A percentile compares a stretch with the other conserved stretches of the same genome.
These are phyloP conservation scores for Eremomyces bilateralis DNA, from an alignment of 495 filamentous ascomycete genomes.

Conservation along the genomic window DNA sequence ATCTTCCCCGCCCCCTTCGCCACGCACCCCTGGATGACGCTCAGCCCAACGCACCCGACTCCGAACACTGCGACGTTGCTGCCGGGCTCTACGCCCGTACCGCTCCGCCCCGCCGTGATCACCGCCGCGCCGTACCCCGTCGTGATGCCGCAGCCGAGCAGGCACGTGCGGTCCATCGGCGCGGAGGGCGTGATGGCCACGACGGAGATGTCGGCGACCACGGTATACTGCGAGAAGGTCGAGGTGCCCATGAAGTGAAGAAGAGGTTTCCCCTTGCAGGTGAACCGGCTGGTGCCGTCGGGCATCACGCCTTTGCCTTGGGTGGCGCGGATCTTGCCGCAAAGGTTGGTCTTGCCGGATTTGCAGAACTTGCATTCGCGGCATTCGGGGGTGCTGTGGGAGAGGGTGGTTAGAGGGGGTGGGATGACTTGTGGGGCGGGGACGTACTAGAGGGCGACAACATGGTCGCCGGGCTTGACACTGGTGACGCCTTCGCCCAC, in stretches of 20 bases:
- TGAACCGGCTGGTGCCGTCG: constrained; percentile 90
- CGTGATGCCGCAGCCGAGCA: constrained; percentile 94
- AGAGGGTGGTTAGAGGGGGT: not conserved
- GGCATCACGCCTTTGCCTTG: constrained; percentile 95
- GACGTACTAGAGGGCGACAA: constrained; percentile 82
- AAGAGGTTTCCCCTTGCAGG: constrained; percentile 75
- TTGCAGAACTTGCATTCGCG: constrained; percentile 97
- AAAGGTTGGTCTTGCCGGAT: constrained; percentile 98
- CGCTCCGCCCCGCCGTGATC: constrained; percentile 53
- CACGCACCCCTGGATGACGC: constrained; percentile 88
- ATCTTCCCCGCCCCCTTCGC: constrained; percentile 69
- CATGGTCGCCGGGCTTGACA: constrained; percentile 81
- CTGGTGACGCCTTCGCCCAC: constrained; percentile 87
- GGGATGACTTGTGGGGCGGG: not conserved
- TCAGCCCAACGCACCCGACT: constrained; percentile 85
- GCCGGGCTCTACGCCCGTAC: constrained; percentile 52
- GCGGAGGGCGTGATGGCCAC: constrained; percentile 79
- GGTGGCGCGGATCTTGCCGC: constrained; percentile 94
- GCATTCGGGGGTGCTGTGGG: constrained; percentile 76
- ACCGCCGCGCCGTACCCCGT: constrained; percentile 93
- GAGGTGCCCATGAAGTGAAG: constrained; percentile 99
- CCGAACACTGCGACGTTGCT: constrained; percentile 88
- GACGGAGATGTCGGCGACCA: constrained; percentile 95
- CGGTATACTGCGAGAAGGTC: constrained; percentile 96
- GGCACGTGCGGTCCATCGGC: constrained; percentile 87